Base-by-base conservation (phyloP, 2,329 filamentous ascomycete species). In the Claviceps africana region DNA sequence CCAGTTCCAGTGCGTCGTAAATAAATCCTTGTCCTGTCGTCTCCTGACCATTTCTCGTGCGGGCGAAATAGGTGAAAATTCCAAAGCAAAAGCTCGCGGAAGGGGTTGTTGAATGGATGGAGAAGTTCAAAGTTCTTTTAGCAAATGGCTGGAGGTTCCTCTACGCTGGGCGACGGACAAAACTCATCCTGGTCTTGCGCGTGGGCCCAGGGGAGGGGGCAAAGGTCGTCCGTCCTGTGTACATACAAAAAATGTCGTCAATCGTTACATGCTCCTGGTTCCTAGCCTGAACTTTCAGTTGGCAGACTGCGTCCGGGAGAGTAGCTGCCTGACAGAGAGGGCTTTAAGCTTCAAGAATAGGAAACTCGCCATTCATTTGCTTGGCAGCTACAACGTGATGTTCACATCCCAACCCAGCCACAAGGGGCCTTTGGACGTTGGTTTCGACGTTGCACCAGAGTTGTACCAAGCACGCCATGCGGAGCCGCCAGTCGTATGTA, bases 21-120 rank as follows among this genome's bases (percentile, higher is more conserved):
- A 5, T 25, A 25, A 25, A 3, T 25, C 25, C 5, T 25, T 25
- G 25, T 25, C 3, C 3, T 25, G 3, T 25, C 3, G 8, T 21
- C 3, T n/a, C 19, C 10, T 17, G 21, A 25, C 21, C 2, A 47
- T 53, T 53, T 51, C 54, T 57, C 37, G 54, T 53, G 35, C 42
- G 39, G 28, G 40, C 28, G 22, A 19, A 30, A 50, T 21, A 54
- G 49, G 33, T 40, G 37, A 50, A 50, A 47, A 46, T 47, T 52
- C 48, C 17, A 49, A 51, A 44, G 51, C 53, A 33, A 51, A 53
- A 33, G 50, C 48, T 42, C 49, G 47, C 48, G 50, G 37, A 39
- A 51, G 48, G 44, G 51, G 43, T 51, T 42, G 46, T 42, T 50
- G 43, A 42, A 49, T 31, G 8, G 47, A 49, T 46, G 46, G 46